Evolutionary conservation across 192 early-diverging fungal species (phyloP), one percentile per base, ranked within the genome.

Genomic region (Phycomyces nitens): DNA sequence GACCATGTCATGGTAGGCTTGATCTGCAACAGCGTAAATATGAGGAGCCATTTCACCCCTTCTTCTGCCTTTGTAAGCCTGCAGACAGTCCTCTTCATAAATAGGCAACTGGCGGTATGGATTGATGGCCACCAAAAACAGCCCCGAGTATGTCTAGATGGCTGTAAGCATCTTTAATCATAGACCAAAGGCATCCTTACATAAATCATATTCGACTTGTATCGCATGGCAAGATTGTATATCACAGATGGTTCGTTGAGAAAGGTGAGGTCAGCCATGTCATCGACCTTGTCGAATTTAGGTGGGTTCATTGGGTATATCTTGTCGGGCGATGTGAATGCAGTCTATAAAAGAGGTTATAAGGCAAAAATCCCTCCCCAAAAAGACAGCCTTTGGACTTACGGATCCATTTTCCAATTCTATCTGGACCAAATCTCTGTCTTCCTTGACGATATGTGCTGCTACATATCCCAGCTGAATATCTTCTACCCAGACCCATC

Each of bases 251-350:
- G 92, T 64, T 96, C 95, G 80, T 99, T 99, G 47, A 99, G 82
- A 75, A 95, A 89, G 12, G 94, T 95, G 60, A 99, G 70, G 50
- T 97, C 94, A 18, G 97, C 97, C 96, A 99, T 98, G 77, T 99
- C 97, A 64, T 99, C 97, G 42, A 91, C 93, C 69, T 89, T 90
- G 72, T 99, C 97, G 69, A 99, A 99, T 78, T 99, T 98, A 62
- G 97, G 97, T 58, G 97, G 97, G 57, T 99, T 99, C 92, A 98
- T 96, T 75, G 97, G 95, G 60, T 95, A 87, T 8, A 89, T 91
- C 50, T 87, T 90, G 70, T 89, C 92, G 12, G 29, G 24, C n/a
- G 49, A n/a, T 11, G 59, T 50, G 10, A 21, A 22, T n/a, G 47
- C n/a, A 2, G 54, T 54, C 62, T 58, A 59, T 12, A 34, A 50